Conservation (phyloP, 495 filamentous ascomycete species). For the Tuber umbilicatum region DNA sequence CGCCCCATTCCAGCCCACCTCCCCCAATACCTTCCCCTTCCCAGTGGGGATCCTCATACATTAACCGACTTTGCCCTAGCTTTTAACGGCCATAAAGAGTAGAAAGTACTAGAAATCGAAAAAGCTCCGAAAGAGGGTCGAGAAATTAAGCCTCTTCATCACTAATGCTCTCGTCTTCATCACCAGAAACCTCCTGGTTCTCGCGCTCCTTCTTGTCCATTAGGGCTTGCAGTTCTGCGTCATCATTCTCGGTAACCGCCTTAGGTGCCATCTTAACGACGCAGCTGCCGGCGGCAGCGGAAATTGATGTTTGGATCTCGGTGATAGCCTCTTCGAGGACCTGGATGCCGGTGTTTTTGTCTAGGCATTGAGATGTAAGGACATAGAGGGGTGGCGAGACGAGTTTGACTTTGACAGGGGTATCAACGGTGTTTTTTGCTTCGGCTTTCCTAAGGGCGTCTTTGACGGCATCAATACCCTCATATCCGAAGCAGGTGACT, state of each 20-base stretch:
- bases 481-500: constrained; percentile 96
- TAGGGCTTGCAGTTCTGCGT: constrained; percentile 88
- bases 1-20: neutral
- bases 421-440: constrained; percentile 77
- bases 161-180: constrained; percentile 87
- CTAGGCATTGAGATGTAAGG: constrained; percentile 83
- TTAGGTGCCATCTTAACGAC: constrained; percentile 95
- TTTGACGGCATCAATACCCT: constrained; percentile 98
- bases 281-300: constrained; percentile 64
- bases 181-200: constrained; percentile 92
- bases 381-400: constrained; percentile 95
- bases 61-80: neutral
- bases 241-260: constrained; percentile 96
- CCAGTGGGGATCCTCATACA: neutral
- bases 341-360: constrained; percentile 78
- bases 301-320: constrained; percentile 71
- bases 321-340: constrained; percentile 80
- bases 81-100: neutral
- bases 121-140: neutral
- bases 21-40: neutral
- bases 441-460: constrained; percentile 77
- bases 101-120: neutral
- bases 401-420: constrained; percentile 92
- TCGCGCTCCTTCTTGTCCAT: constrained; percentile 99
- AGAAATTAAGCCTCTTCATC: constrained; percentile 57